Conservation (phyloP, 352 stramenopile species). For the Lagenidium sp. region DNA sequence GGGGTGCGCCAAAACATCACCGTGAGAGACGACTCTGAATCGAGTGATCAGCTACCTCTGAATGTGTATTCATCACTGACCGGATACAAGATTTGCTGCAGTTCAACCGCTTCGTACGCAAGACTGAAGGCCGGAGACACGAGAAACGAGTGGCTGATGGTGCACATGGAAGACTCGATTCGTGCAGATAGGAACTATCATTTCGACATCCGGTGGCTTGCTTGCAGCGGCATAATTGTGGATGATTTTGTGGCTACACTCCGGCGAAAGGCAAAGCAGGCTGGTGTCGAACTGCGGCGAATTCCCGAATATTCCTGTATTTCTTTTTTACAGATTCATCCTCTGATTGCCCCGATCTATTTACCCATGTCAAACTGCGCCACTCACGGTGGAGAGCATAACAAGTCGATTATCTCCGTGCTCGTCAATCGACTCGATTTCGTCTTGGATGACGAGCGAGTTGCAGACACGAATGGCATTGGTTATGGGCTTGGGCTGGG, state of each 20-base stretch:
- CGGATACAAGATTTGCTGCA: slow-evolving; percentile 38
- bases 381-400: slow-evolving; percentile 10
- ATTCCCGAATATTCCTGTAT: slow-evolving; percentile 72
- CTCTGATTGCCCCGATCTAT: slow-evolving; percentile 56
- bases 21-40: slow-evolving; percentile 6
- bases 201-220: slow-evolving; percentile 67
- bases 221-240: slow-evolving; percentile 62
- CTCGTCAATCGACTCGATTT: slow-evolving; percentile 46
- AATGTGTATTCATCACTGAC: no score
- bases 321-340: slow-evolving; percentile 65
- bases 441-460: slow-evolving; percentile 55
- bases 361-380: slow-evolving; percentile 24
- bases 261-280: slow-evolving; percentile 55
- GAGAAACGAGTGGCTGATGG: slow-evolving; percentile 66
- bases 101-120: slow-evolving; percentile 16
- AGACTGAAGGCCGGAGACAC: slow-evolving; percentile 31
- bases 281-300: slow-evolving; percentile 48
- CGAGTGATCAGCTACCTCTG: no score
- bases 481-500: slow-evolving; percentile 60
- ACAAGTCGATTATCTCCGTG: slow-evolving; percentile 17
- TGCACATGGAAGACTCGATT: slow-evolving; percentile 55
- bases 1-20: slow-evolving; percentile 40
- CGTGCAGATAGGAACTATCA: slow-evolving; percentile 50
- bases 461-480: slow-evolving; percentile 54
- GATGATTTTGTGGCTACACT: slow-evolving; percentile 69